phyloP scores from a whole-genome alignment of 2,329 filamentous ascomycete genomes.

The Trichoderma lentiforme region DNA sequence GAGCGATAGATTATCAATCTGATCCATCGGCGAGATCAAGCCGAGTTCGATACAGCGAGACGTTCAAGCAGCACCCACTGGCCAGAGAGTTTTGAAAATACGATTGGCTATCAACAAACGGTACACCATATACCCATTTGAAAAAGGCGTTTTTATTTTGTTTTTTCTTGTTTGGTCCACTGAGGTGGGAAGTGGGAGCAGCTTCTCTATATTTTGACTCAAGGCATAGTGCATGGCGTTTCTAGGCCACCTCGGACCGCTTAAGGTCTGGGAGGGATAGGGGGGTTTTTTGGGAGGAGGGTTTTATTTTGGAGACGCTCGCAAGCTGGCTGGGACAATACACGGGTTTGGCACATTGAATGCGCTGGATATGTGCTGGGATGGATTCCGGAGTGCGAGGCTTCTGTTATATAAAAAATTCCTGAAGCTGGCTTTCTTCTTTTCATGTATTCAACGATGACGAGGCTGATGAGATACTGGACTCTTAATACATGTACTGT shows the following conservation, averaged over 20 bases:
- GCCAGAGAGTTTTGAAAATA: slow-evolving; percentile 1
- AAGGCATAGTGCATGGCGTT: slow-evolving; percentile 21
- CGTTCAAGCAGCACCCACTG: not conserved
- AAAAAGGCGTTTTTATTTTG: slow-evolving; percentile 16
- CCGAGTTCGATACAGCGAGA: not conserved
- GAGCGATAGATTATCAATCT: not conserved
- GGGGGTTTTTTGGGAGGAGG: not conserved
- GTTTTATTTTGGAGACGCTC: slow-evolving; percentile 10
- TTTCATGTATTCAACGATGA: slow-evolving; percentile 17
- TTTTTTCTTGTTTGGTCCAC: not conserved
- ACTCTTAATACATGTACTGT: slow-evolving; percentile 14
- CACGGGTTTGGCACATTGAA: not conserved
- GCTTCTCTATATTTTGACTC: slow-evolving; percentile 14
- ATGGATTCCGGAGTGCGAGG: not conserved
- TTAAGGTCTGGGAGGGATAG: not conserved
- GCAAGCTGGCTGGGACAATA: not conserved
- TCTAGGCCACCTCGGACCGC: slow-evolving; percentile 15
- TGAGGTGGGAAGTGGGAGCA: not conserved
- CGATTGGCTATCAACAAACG: slow-evolving; percentile 4
- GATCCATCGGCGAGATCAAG: slow-evolving; percentile 1
- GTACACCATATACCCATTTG: slow-evolving; percentile 18
- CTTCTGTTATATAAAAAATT: not conserved
- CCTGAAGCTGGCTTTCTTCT: not conserved
- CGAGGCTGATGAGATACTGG: slow-evolving; percentile 12
- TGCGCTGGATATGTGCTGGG: slow-evolving; percentile 1